A percentile compares a stretch with the other conserved stretches of the same genome.
These are phyloP conservation scores for Schwanniomyces polymorphus DNA, from an alignment of 805 yeast genomes.

Conservation along the genomic window DNA sequence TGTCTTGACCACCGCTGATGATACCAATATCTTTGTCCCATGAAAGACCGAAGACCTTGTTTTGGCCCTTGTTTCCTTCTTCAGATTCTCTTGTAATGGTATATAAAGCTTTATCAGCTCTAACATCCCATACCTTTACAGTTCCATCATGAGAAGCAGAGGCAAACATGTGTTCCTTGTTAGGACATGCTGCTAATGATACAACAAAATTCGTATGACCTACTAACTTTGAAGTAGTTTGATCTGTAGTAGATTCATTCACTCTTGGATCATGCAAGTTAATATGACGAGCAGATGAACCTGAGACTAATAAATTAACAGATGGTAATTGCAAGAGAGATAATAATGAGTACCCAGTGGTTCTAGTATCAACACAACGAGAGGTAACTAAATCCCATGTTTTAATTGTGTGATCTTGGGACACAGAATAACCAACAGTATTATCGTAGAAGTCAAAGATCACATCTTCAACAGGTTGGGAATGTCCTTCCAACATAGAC, in stretches of 20 bases:
- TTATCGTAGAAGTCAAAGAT: constrained; percentile 70
- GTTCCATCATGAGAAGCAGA: constrained; percentile 98
- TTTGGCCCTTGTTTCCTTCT: constrained; percentile 40
- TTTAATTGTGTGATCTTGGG: constrained; percentile 92
- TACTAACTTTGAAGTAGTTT: constrained; percentile 56
- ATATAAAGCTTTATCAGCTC: constrained; percentile 80
- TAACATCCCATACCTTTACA: constrained; percentile 91
- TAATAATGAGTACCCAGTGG: constrained; percentile 81
- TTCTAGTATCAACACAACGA: constrained; percentile 81
- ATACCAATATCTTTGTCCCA: constrained; percentile 84
- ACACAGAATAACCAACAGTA: constrained; percentile 88
- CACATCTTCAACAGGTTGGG: constrained; percentile 85
- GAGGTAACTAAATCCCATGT: constrained; percentile 96
- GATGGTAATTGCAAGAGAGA: constrained; percentile 70
- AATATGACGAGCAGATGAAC: constrained; percentile 98
- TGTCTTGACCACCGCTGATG: constrained; percentile 92
- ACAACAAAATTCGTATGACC: constrained; percentile 95
- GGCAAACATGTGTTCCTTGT: constrained; percentile 76
- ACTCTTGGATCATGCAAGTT: constrained; percentile 89
- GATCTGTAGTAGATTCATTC: constrained; percentile 59
- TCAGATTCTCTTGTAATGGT: constrained; percentile 74
- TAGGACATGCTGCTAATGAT: constrained; percentile 70
- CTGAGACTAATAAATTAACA: constrained; percentile 76
- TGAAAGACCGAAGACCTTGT: constrained; percentile 80
- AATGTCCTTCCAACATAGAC: constrained; percentile 75